Base-by-base conservation (phyloP, 257 asterid genomes). In the Vinca minor region DNA sequence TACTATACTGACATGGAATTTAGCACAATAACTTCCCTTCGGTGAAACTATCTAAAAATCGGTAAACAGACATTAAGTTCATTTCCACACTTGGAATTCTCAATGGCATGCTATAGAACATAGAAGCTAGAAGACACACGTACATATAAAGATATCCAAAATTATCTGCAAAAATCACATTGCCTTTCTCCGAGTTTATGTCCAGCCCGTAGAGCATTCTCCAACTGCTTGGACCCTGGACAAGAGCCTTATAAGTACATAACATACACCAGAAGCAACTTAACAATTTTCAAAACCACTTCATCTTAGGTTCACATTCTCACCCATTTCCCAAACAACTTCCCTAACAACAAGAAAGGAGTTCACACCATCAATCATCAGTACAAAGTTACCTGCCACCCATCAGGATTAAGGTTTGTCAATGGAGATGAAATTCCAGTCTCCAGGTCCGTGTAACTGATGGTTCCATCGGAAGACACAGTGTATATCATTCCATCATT, bases 201-300 rank as follows among this genome's bases (percentile, higher is more conserved):
- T 87, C 98, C 94, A 92, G 74, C 47, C 98, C 98, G 50, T 89
- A 92, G 56, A 92, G 80, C 98, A 92, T 92, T 80, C 84, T 87
- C 98, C 98, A 92, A 20, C 65, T 73, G 78, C 71, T 89, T 70
- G 91, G 86, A 63, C 96, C 96, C 98, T 92, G 63, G 74, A 53
- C 59, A 20, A 55, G 25, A 55, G 41, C 23, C 23, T 15, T 31
- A 11, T 55, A 39, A 69, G 49, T 61, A n/a, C 45, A 65, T 68
- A 6, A n/a, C 45, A 65, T 68, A 6, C 23, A 28, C 61, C 15
- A 31, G 60, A 15, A 31, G 29, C 20, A 54, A 53, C 59, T 4
- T 28, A 17, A 28, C 59, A 54, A 29, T 25, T 55, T 31, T 15
- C 39, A 54, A 32, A 54, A 54, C 53, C 31, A 49, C 39, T 15